phyloP scores from a whole-genome alignment of 176 grass and related monocot genomes.

The Aegilops sharonensis region DNA sequence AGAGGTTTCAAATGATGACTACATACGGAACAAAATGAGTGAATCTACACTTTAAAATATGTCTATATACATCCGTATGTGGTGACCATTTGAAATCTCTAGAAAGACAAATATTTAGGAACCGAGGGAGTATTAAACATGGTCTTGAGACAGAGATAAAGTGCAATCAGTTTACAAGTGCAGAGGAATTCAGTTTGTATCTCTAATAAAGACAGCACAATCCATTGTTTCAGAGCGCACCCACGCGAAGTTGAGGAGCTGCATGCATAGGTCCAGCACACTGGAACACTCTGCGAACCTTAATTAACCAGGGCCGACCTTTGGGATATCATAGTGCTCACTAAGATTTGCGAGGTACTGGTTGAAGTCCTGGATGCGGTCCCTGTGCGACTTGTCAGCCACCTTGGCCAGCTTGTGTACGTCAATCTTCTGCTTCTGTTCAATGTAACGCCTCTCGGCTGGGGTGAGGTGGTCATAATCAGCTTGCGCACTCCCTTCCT shows the following conservation, averaged over 20 bases:
- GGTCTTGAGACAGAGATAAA: background rate
- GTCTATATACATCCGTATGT: too few species aligned
- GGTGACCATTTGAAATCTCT: too few species aligned
- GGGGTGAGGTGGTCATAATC: conserved; percentile 65
- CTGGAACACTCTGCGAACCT: background rate
- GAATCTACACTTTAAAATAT: too few species aligned
- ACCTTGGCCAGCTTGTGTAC: conserved; percentile 68
- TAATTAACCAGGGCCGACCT: conserved; percentile 85
- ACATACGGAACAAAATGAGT: too few species aligned
- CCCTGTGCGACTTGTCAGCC: conserved; percentile 74
- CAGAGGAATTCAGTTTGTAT: background rate
- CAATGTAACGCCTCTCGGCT: conserved; percentile 71
- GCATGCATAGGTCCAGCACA: background rate
- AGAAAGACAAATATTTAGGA: too few species aligned
- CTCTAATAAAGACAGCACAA: background rate
- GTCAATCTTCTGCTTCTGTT: conserved; percentile 80
- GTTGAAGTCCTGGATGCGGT: conserved; percentile 85
- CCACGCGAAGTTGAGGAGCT: background rate
- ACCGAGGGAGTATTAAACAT: background rate
- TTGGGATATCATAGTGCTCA: conserved; percentile 95
- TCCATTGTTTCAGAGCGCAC: background rate
- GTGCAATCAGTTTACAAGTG: background rate
- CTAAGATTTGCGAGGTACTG: conserved; percentile 85
- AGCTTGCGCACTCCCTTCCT: conserved; percentile 40
- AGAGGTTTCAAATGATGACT: too few species aligned